phyloP scores from a whole-genome alignment of 2,329 filamentous ascomycete genomes.

The Neofusicoccum parvum region DNA sequence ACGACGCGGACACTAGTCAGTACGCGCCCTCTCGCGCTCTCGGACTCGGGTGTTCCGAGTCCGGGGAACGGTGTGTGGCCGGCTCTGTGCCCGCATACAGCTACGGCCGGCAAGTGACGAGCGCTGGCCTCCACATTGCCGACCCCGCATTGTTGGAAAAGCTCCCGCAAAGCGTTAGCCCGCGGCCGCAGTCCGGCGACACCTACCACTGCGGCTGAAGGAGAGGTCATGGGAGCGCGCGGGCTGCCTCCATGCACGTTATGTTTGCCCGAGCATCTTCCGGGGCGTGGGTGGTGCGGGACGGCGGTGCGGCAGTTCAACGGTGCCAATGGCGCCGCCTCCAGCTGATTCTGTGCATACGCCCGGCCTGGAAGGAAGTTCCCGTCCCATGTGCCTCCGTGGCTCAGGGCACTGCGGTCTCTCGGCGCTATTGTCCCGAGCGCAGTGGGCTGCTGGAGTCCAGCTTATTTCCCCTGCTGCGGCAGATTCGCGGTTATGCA shows the following conservation, averaged over 20 bases:
- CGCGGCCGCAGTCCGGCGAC: neutral
- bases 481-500: neutral
- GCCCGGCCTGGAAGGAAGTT: no score
- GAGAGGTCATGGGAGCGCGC: neutral
- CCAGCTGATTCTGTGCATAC: no score
- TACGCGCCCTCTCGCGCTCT: neutral
- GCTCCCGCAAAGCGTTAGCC: neutral
- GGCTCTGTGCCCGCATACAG: neutral
- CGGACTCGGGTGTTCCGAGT: neutral
- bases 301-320: neutral
- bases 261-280: neutral
- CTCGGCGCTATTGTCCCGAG: neutral
- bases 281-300: neutral
- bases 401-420: neutral
- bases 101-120: no score
- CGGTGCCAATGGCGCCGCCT: neutral
- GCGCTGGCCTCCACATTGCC: neutral
- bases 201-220: neutral
- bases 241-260: neutral
- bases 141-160: slow-evolving; percentile 3
- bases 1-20: neutral
- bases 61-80: neutral
- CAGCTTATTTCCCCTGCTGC: neutral
- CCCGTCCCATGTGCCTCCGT: no score
- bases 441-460: neutral